phyloP scores from a whole-genome alignment of 495 filamentous ascomycete genomes.

The Aspergillus cavernicola region DNA sequence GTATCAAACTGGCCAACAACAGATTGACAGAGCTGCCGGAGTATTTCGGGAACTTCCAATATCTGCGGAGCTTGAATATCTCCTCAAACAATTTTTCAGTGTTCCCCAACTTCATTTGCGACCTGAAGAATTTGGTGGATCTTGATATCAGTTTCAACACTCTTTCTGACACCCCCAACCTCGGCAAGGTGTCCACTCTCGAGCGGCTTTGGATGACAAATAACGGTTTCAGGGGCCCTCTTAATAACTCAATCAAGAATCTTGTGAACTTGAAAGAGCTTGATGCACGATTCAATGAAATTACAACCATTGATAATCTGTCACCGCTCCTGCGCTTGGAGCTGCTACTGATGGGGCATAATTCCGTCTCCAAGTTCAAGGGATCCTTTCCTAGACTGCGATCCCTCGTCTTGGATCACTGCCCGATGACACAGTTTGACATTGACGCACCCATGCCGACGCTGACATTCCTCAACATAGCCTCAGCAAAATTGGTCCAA shows the following conservation, averaged over 20 bases:
- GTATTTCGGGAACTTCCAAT: constrained; percentile 74
- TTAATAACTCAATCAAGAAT: constrained; percentile 65
- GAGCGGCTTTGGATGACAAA: constrained; percentile 95
- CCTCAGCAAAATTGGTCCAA: constrained; percentile 79
- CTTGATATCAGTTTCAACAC: constrained; percentile 96
- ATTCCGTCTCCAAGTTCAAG: constrained; percentile 80
- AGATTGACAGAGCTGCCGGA: constrained; percentile 69
- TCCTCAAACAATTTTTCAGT: constrained; percentile 86
- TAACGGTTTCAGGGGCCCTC: constrained; percentile 72
- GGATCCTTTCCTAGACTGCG: constrained; percentile 81
- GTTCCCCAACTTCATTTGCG: constrained; percentile 81
- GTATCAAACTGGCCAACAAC: constrained; percentile 92
- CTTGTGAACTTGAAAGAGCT: constrained; percentile 81
- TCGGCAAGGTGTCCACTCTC: constrained; percentile 71
- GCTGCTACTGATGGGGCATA: constrained; percentile 83
- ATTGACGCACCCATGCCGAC: constrained; percentile 72
- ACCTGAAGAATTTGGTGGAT: constrained; percentile 79
- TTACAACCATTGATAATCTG: constrained; percentile 81
- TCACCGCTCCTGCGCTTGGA: constrained; percentile 80
- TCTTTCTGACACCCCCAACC: constrained; percentile 70
- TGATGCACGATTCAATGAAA: constrained; percentile 87
- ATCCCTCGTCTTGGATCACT: constrained; percentile 81
- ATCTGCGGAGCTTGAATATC: constrained; percentile 77
- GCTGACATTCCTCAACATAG: constrained; percentile 79
- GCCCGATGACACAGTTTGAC: constrained; percentile 90